These are phyloP conservation scores for Paulownia fortunei DNA, from an alignment of 257 asterid genomes.

Conservation along the genomic window DNA sequence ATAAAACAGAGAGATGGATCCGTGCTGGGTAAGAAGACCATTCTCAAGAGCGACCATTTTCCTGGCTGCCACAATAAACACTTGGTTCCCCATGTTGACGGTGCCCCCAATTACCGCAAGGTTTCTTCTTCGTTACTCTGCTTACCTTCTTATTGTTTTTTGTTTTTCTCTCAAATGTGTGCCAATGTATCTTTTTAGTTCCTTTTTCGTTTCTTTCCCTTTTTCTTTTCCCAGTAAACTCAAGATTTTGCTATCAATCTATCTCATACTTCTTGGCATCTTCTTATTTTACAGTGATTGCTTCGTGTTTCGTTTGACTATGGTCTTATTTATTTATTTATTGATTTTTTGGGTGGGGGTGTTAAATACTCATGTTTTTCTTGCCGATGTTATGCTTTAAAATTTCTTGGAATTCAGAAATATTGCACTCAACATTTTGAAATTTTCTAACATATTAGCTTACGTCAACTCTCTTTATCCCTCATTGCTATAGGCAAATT, in stretches of 20 bases:
- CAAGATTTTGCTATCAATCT: background rate
- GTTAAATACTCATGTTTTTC: background rate
- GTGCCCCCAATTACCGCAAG: conserved; percentile 99
- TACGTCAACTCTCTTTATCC: conserved; percentile 9
- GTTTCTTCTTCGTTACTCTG: conserved; percentile 29
- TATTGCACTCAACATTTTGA: background rate
- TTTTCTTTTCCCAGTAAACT: background rate
- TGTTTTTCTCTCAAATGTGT: background rate
- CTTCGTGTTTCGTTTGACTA: background rate
- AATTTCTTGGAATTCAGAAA: background rate
- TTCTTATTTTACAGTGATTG: background rate
- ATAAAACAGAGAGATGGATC: conserved; percentile 94
- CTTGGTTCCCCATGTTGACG: conserved; percentile 83
- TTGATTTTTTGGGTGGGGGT: background rate
- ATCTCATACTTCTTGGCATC: conserved; percentile 11
- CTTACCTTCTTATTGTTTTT: background rate
- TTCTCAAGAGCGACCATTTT: conserved; percentile 98
- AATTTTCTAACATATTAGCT: background rate
- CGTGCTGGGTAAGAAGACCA: conserved; percentile 93
- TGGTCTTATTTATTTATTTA: background rate
- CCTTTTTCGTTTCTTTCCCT: background rate
- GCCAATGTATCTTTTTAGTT: background rate
- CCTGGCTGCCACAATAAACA: conserved; percentile 99
- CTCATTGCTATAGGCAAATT: conserved; percentile 58
- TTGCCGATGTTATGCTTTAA: background rate